phyloP scores from a whole-genome alignment of 768 basidiomycete species.

The Boletus rubescentipes region DNA sequence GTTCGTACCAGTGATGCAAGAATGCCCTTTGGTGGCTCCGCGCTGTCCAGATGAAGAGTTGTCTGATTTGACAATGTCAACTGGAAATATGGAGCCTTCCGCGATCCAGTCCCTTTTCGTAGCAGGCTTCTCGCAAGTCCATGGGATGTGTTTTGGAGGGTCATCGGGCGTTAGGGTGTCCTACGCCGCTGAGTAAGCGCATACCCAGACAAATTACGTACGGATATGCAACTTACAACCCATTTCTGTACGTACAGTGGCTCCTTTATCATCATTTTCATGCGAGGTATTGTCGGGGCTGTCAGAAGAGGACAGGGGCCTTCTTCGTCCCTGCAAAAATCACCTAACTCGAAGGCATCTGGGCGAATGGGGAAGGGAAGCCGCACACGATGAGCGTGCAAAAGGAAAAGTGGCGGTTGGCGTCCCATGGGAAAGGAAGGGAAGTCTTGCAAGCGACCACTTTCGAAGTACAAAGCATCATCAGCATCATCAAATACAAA shows the following conservation, averaged over 20 bases:
- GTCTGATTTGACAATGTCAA: conserved; percentile 11
- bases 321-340: conserved; percentile 21
- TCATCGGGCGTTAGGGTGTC: conserved; percentile 15
- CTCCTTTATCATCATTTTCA: conserved; percentile 36
- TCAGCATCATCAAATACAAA: conserved; percentile 17
- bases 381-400: conserved; percentile 22
- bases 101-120: conserved; percentile 28
- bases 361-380: conserved; percentile 24
- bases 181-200: conserved; percentile 17
- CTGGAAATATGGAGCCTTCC: conserved; percentile 31
- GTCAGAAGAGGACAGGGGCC: conserved; percentile 19
- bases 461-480: conserved; percentile 7
- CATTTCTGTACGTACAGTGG: conserved; percentile 34
- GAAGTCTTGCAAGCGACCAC: conserved; percentile 18
- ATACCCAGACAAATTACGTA: background rate
- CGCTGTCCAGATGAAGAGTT: conserved; percentile 4
- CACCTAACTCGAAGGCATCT: conserved; percentile 20
- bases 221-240: conserved; percentile 28
- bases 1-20: background rate
- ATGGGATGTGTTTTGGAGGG: conserved; percentile 32
- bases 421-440: conserved; percentile 33
- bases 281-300: conserved; percentile 36
- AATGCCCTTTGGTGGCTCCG: background rate
- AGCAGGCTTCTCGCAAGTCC: conserved; percentile 25
- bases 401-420: conserved; percentile 29